Conservation (phyloP, 805 yeast genomes). For the Candida vartiovaarae region DNA sequence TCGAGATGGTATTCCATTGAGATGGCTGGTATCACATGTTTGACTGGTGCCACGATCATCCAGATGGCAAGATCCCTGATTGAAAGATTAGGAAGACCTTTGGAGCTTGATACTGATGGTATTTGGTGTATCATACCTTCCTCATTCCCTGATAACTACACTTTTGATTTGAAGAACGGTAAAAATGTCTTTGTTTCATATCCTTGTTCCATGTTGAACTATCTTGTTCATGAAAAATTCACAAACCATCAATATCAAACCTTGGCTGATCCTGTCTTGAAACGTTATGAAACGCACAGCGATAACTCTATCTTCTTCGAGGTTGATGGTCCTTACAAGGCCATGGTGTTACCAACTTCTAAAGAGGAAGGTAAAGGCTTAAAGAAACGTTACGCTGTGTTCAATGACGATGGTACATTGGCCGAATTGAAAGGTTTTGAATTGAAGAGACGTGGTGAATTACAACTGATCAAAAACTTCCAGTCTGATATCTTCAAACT, state of each 20-base stretch:
- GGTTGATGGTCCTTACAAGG: constrained; percentile 97
- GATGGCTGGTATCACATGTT: constrained; percentile 99
- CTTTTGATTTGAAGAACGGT: constrained; percentile 67
- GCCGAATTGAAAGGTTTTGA: constrained; percentile 98
- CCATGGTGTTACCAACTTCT: constrained; percentile 95
- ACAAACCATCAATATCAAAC: constrained; percentile 95
- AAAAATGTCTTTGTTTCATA: constrained; percentile 73
- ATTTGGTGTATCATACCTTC: constrained; percentile 97
- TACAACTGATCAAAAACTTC: constrained; percentile 87
- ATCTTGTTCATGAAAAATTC: constrained; percentile 81
- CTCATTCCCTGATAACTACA: constrained; percentile 86
- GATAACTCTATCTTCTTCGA: constrained; percentile 96
- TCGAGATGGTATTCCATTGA: constrained; percentile 99
- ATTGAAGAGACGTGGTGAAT: constrained; percentile 92
- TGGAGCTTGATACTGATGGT: constrained; percentile 98
- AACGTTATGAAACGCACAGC: constrained; percentile 67
- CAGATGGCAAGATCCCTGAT: constrained; percentile 93
- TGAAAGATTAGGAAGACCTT: constrained; percentile 88
- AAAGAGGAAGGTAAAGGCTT: constrained; percentile 96
- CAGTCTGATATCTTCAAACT: constrained; percentile 91
- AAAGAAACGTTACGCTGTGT: constrained; percentile 95
- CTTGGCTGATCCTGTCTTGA: constrained; percentile 58
- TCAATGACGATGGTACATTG: constrained; percentile 85
- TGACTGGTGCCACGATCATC: constrained; percentile 96
- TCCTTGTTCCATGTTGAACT: constrained; percentile 95